Evolutionary conservation across 2,329 filamentous ascomycete species (phyloP).

Genomic region (Ceratocystis alfenasii): DNA sequence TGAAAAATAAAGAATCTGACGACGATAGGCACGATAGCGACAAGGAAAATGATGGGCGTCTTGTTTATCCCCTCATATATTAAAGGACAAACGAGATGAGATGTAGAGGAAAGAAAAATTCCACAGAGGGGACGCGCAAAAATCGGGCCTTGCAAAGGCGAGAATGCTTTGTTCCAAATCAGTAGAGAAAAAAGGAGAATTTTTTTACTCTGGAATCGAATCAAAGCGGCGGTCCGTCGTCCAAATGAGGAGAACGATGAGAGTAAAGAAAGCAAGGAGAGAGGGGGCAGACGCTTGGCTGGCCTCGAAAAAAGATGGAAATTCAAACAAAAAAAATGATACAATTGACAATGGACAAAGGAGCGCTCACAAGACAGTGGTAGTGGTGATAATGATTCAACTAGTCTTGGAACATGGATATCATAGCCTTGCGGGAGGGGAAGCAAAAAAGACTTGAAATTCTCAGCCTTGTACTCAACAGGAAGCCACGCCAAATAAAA

Average conservation of each 20-base stretch:
- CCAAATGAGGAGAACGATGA: slow-evolving; percentile 9
- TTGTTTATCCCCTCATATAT: neutral
- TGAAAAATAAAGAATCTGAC: neutral
- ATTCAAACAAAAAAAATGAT: neutral
- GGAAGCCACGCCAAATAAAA: neutral
- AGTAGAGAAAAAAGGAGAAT: slow-evolving; percentile 6
- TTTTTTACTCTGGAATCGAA: neutral
- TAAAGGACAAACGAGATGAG: neutral
- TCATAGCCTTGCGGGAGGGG: neutral
- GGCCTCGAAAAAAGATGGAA: neutral
- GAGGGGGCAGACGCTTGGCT: neutral
- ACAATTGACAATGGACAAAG: too few relatives aligned
- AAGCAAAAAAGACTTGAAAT: neutral
- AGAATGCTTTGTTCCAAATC: neutral
- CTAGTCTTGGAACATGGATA: neutral
- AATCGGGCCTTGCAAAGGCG: neutral
- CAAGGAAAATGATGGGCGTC: neutral
- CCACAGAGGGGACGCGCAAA: neutral
- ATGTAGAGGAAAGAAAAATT: neutral
- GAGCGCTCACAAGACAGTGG: neutral
- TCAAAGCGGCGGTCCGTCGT: neutral
- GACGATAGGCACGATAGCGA: neutral
- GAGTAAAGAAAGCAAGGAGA: slow-evolving; percentile 7
- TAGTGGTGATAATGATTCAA: neutral
- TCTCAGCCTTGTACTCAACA: neutral